Conservation (phyloP, 371 early-diverging fungal species). For the Mortierella sp. region DNA sequence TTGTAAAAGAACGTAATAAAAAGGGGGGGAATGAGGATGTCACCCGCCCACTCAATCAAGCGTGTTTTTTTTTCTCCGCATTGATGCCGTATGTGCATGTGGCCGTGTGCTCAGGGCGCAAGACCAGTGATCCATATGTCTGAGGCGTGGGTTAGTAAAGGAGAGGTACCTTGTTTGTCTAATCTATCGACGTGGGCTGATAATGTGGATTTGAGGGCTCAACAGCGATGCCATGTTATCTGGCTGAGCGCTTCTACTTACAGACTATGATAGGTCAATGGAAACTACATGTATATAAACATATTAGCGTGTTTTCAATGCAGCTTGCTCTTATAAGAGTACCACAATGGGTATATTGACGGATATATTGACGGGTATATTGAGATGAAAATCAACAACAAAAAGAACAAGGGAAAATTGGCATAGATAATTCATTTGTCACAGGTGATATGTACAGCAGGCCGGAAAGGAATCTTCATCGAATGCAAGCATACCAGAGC, state of each 20-base stretch:
- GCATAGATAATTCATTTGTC: not conserved
- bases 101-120: not conserved
- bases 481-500: not conserved
- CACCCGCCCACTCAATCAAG: not conserved
- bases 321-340: too few relatives aligned
- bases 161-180: not conserved
- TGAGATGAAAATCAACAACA: not conserved
- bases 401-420: not conserved
- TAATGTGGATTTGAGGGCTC: not conserved
- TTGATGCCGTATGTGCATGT: not conserved
- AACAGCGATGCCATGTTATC: not conserved
- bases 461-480: not conserved
- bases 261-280: not conserved
- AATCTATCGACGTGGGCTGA: not conserved
- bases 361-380: too few relatives aligned
- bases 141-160: not conserved
- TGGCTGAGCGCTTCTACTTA: constrained; percentile 6
- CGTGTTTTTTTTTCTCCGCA: not conserved
- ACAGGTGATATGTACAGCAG: not conserved
- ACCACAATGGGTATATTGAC: constrained; percentile 2
- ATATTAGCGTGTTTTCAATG: too few relatives aligned
- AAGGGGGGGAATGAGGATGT: constrained; percentile 12
- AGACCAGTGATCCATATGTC: not conserved
- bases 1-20: constrained; percentile 6
- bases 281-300: not conserved